Conservation (phyloP, 129 eudicot genomes). For the Daucus carota region DH1_v3.0 NC_030386.2:5046501-5047000, state of each 20-base stretch:
- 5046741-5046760: background rate
- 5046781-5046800: too few species aligned
- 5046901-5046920: constrained; percentile 72
- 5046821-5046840: too few species aligned
- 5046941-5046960: constrained; percentile 67
- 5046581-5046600: background rate
- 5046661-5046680: background rate
- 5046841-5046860: background rate
- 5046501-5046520: background rate
- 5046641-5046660: background rate
- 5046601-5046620: too few species aligned
- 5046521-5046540: background rate
- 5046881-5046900: constrained; percentile 1
- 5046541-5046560: background rate
- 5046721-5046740: background rate
- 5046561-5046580: too few species aligned
- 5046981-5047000: constrained; percentile 64
- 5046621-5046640: too few species aligned
- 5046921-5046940: constrained; percentile 76
- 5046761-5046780: background rate
- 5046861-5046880: background rate
- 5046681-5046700: background rate
- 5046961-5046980: constrained; percentile 53
- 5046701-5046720: too few species aligned
- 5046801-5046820: too few species aligned